These are phyloP conservation scores for Cytospora piceae DNA, from an alignment of 2,329 filamentous ascomycete species.

Conservation along the genomic window DNA sequence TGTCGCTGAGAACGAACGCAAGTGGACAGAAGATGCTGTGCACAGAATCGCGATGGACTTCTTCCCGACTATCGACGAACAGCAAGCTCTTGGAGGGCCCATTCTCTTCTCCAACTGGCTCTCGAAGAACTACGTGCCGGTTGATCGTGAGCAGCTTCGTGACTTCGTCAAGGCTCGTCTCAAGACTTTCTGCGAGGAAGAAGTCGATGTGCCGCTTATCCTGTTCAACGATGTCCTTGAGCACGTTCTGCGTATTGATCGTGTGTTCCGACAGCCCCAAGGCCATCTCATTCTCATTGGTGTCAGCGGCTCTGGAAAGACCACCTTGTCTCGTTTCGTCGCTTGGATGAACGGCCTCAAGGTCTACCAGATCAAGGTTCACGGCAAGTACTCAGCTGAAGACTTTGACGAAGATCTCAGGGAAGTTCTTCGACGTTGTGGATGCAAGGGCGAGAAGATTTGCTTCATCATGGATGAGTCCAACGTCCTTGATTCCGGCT, in stretches of 20 bases:
- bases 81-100: conserved; percentile 84
- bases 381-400: conserved; percentile 96
- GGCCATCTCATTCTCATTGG: conserved; percentile 98
- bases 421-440: conserved; percentile 88
- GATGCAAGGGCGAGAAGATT: conserved; percentile 98
- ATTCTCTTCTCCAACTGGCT: conserved; percentile 99
- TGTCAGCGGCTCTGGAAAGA: conserved; percentile 98
- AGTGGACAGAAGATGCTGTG: conserved; percentile 92
- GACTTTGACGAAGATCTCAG: conserved; percentile 98
- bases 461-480: conserved; percentile 99
- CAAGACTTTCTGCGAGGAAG: conserved; percentile 98
- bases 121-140: conserved; percentile 96
- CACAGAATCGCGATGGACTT: conserved; percentile 83
- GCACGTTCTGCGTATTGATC: conserved; percentile 96
- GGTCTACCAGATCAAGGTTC: conserved; percentile 99
- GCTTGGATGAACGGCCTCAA: conserved; percentile 99
- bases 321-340: conserved; percentile 94
- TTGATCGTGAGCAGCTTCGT: conserved; percentile 90
- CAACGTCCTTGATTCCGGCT: conserved; percentile 97
- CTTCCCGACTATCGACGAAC: conserved; percentile 94
- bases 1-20: conserved; percentile 88
- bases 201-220: conserved; percentile 96
- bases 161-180: conserved; percentile 98
- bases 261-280: conserved; percentile 97
- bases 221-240: conserved; percentile 99